Conservation (phyloP, 495 filamentous ascomycete species). For the Glarea lozoyensis region DNA sequence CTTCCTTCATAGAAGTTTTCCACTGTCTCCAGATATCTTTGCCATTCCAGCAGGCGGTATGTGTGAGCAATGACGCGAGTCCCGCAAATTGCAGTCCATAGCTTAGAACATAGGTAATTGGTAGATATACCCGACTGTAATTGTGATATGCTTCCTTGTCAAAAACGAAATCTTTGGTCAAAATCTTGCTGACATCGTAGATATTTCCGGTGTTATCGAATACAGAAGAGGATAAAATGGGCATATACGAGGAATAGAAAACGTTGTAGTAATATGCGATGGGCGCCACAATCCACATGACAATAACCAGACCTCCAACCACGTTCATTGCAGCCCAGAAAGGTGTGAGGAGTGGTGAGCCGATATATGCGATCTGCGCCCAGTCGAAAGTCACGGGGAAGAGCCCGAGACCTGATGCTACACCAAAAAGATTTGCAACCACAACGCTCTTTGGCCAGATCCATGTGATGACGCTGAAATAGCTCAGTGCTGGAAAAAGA, state of each 20-base stretch:
- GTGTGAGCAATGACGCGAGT: slow-evolving; percentile 60
- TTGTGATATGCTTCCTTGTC: slow-evolving; percentile 60
- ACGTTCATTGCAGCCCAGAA: slow-evolving; percentile 92
- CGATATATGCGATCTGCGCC: slow-evolving; percentile 87
- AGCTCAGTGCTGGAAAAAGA: slow-evolving; percentile 76
- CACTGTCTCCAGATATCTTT: slow-evolving; percentile 66
- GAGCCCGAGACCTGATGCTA: slow-evolving; percentile 74
- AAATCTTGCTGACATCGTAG: slow-evolving; percentile 67
- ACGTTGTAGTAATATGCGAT: slow-evolving; percentile 72
- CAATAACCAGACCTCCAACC: slow-evolving; percentile 70
- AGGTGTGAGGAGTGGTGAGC: slow-evolving; percentile 75
- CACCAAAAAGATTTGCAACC: slow-evolving; percentile 75
- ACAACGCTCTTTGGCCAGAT: slow-evolving; percentile 72
- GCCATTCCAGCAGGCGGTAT: slow-evolving; percentile 67
- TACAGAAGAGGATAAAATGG: slow-evolving; percentile 63
- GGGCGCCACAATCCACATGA: slow-evolving; percentile 86
- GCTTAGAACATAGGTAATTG: slow-evolving; percentile 73
- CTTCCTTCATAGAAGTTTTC: slow-evolving; percentile 43
- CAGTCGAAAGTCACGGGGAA: slow-evolving; percentile 90
- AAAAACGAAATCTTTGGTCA: slow-evolving; percentile 63
- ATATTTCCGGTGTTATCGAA: slow-evolving; percentile 73
- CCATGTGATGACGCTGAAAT: slow-evolving; percentile 88
- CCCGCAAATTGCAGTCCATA: slow-evolving; percentile 78
- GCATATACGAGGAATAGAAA: slow-evolving; percentile 73
- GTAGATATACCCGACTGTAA: slow-evolving; percentile 73